Base-by-base conservation (phyloP, 306 rosid genomes). In the Quillaja saponaria region DNA sequence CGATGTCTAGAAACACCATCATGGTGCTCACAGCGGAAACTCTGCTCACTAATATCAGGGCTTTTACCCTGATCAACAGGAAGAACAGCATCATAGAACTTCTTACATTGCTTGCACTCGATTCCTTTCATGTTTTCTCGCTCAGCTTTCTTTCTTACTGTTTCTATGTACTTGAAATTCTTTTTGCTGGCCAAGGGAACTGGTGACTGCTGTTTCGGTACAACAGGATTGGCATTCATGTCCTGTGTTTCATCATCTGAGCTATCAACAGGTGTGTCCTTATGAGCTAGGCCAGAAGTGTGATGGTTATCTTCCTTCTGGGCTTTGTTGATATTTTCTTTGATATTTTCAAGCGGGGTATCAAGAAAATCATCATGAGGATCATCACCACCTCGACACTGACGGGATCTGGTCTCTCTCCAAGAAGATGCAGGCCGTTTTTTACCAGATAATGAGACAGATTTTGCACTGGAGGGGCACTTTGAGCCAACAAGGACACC, bases 1-100 rank as follows among this genome's bases (percentile, higher is more conserved):
- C 95, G 87, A 77, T 89, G 95, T 80, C 96, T 85, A 52, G 96
- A 92, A 84, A 86, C 96, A 69, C 99, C 99, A 64, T 92, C 95
- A 72, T 71, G 95, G 68, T 89, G 96, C 54, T 92, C 99, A 66
- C 96, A 88, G 11, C 99, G 87, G 34, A 85, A 62, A 52, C 56
- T 68, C 34, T 63, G 80, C 68, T 79, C 79, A 62, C 47, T 66
- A 46, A 61, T 62, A 58, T 62, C 67, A 46, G 76, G 41, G 34
- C 73, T 75, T 74, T 70, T 80, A 4, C 78, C 63, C 50, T 76
- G 90, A 34, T 72, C 80, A 61, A 68, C 60, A 40, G 87, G 86
- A 80, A 89, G 94, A 73, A 92, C 95, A 49, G 90, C 96, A 61
- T 92, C 99, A 58, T 89, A 86, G 73, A 89, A 89, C 77, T 86